A percentile compares a stretch with the other conserved stretches of the same genome.
Conservation (phyloP, 176 grass and related monocot species). For the Eragrostis curvula region DNA sequence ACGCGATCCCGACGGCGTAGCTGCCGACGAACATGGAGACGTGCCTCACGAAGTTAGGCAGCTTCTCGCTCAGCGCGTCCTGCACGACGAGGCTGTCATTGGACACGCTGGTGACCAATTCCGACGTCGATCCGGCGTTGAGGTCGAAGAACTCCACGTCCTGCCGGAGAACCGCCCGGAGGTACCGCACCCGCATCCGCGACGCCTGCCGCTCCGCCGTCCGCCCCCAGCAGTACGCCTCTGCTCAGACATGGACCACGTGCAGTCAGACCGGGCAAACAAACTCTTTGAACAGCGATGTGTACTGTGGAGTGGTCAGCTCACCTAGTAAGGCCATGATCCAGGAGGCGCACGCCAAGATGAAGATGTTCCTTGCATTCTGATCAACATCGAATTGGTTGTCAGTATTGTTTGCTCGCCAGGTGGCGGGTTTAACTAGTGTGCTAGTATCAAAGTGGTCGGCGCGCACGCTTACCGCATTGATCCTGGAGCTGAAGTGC, state of each 20-base stretch:
- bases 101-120: slow-evolving; percentile 85
- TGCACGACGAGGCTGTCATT: slow-evolving; percentile 78
- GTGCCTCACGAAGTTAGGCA: slow-evolving; percentile 92
- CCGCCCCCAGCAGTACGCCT: no score
- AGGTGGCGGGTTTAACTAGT: background rate
- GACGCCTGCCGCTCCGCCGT: no score
- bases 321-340: slow-evolving; percentile 82
- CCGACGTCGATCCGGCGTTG: slow-evolving; percentile 58
- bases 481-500: background rate
- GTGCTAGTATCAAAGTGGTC: no score
- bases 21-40: slow-evolving; percentile 59
- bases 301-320: background rate
- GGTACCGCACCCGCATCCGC: slow-evolving; percentile 73
- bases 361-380: slow-evolving; percentile 65
- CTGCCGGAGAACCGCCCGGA: slow-evolving; percentile 79
- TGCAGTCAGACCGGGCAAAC: no score
- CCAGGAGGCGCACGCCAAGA: slow-evolving; percentile 64
- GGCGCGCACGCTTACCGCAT: no score
- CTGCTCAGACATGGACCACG: slow-evolving; percentile 31
- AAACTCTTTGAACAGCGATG: no score
- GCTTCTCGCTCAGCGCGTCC: slow-evolving; percentile 82
- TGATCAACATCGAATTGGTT: slow-evolving; percentile 7
- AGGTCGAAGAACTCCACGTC: slow-evolving; percentile 94
- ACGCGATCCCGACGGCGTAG: slow-evolving; percentile 57
- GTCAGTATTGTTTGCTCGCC: no score